Evolutionary conservation across 805 yeast species (phyloP), one percentile per base, ranked within the genome.

Genomic region (Lachancea dasiensis): DNA sequence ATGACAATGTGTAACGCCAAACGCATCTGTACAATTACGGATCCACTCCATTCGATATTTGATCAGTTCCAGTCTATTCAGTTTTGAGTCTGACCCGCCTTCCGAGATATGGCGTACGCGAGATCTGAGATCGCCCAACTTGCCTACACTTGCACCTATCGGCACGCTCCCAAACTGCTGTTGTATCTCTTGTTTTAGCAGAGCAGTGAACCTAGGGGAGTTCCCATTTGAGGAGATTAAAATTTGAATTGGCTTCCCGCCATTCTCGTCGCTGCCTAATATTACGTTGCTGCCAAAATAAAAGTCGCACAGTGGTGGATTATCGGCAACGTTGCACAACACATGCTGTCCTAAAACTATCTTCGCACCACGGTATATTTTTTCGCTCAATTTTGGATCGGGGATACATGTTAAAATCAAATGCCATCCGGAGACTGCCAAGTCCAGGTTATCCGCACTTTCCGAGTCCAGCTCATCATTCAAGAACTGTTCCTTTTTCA

Each of bases 301-400:
- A 16, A 58, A 53, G 37, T 58, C 61, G 43, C 65, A 61, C 13
- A 58, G 34, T 2, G 53, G 51, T 7, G 64, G 64, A 11, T 54
- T 52, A 34, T 61, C 65, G 6, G 64, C 64, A 7, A 61, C 62
- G 34, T 61, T 61, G n/a, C 60, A 49, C 37, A 54, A 31, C 28
- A 57, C 60, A 18, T 50, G 52, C 6, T 44, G 36, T 4, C 63
- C 63, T 24, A 51, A 54, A 13, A 34, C 36, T 9, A 31, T 13
- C 19, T 51, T 51, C 5, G 50, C 45, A 19, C 51, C 47, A 6
- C 44, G 37, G 34, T 54, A 56, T 1, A 60, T 48, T 16, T 38
- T 34, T 33, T 49, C 48, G 9, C 62, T 52, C 21, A 45, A 16
- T 3, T 17, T 25, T 6, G 39, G 45, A 35, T 60, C 50, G 9